Evolutionary conservation across 73 alveolate genomes (phyloP), one percentile per base, ranked within the genome.

Genomic region (Blepharisma japonicum): DNA sequence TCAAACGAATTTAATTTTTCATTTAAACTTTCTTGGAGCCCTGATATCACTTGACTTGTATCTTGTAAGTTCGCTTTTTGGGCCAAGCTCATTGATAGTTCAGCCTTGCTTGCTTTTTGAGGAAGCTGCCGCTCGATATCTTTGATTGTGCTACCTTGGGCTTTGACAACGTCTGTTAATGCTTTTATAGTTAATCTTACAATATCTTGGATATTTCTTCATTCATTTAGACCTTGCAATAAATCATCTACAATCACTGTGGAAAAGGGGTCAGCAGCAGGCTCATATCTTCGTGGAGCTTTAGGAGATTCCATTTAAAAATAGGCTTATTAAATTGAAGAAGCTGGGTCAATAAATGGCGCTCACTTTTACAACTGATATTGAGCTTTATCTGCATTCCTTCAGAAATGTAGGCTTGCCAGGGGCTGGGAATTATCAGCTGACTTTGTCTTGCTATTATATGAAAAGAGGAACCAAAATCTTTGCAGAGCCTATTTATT

Each of bases 51-150:
- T 61, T 80, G 74, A 47, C 71, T 72, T 67, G 82, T 77, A 14
- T 88, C 95, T 4, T 54, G 55, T n/a, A 80, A 20, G 61, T 84
- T 88, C 8, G 95, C 95, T 71, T 88, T 88, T 20, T 76, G 50
- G 9, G 71, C 53, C 54, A 88, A 23, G 42, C 47, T 50, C 6
- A 71, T 38, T 14, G 55, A 9, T 53, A 84, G 42, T 11, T 88
- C 95, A 42, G 53, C 54, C 74, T 80, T 83, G 55, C 68, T 66
- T 14, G 88, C 92, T 71, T 88, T 88, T 8, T 77, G 38, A 48
- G 95, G 90, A 8, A 88, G 74, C 45, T 55, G 83, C 5, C 81
- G 54, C 51, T 88, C 92, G n/a, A 88, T 71, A 6, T 88, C 95
- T 45, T 71, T 49, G 6, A 88, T 46, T 11, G 80, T 77, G 21